Evolutionary conservation across 352 stramenopile genomes (phyloP).

Genomic region (Phytopythium kandeliae): DNA sequence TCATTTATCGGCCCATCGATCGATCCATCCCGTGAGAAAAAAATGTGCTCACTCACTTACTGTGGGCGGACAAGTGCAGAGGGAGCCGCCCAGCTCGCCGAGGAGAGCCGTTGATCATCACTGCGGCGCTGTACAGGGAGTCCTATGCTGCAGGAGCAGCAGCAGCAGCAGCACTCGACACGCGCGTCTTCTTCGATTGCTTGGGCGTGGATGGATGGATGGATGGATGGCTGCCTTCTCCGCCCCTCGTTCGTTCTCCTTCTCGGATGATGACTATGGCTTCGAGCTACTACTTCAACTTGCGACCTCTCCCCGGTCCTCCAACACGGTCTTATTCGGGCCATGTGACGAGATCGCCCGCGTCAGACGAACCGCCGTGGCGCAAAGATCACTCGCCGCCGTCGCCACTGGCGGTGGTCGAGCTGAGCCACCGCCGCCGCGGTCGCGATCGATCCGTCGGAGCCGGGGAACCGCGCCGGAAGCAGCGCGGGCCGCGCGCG

Average conservation of each 20-base stretch:
- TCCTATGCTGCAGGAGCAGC: too few species aligned
- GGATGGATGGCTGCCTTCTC: too few species aligned
- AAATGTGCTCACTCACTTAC: not conserved
- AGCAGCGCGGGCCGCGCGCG: not conserved
- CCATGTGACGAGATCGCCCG: conserved; percentile 1
- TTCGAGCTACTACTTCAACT: not conserved
- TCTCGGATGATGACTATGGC: not conserved
- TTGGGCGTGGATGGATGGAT: too few species aligned
- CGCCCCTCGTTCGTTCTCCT: not conserved
- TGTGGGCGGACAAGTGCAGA: too few species aligned
- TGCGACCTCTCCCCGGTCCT: not conserved
- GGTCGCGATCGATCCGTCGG: too few species aligned
- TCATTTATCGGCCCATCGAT: conserved; percentile 7
- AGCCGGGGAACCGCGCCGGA: not conserved
- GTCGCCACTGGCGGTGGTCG: too few species aligned
- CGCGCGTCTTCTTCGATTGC: not conserved
- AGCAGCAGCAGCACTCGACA: too few species aligned
- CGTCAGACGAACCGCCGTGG: not conserved
- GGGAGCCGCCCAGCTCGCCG: too few species aligned
- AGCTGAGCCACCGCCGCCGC: too few species aligned
- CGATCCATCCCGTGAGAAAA: conserved; percentile 1
- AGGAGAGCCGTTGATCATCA: too few species aligned
- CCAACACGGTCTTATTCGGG: conserved; percentile 4
- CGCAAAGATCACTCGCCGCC: not conserved
- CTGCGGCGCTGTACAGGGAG: too few species aligned